Evolutionary conservation across 768 basidiomycete species (phyloP).

Genomic region (Agaricus subrufescens): DNA sequence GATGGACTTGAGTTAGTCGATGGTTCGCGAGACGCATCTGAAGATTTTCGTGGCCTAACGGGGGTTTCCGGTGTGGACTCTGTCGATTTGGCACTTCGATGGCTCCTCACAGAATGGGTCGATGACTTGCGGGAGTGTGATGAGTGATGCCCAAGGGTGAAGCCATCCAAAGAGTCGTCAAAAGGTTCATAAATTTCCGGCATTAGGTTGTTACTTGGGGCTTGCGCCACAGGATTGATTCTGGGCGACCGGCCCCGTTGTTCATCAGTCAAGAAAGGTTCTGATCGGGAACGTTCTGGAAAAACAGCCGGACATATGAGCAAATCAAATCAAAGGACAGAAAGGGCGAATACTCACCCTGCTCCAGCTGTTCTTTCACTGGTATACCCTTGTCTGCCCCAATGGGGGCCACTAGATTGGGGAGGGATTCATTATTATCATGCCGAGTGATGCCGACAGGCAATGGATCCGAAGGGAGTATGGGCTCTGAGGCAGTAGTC

Average conservation of each 20-base stretch:
- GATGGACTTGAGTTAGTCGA: constrained; percentile 35
- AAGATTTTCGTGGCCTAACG: constrained; percentile 30
- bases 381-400: neutral
- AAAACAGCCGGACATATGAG: neutral
- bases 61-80: constrained; percentile 16
- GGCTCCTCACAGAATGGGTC: constrained; percentile 33
- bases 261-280: neutral
- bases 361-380: neutral
- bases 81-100: constrained; percentile 24
- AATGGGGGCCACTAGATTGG: neutral
- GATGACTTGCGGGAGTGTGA: constrained; percentile 39
- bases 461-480: constrained; percentile 10
- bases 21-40: constrained; percentile 19
- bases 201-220: neutral
- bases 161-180: neutral
- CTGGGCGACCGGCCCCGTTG: neutral
- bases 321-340: neutral
- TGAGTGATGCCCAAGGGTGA: constrained; percentile 5
- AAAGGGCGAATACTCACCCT: neutral
- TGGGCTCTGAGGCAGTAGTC: neutral
- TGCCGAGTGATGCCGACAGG: neutral
- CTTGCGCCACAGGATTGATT: neutral
- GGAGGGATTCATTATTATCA: constrained; percentile 12
- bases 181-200: neutral
- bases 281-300: neutral